A percentile compares a stretch with the other conserved stretches of the same genome.
phyloP scores from a whole-genome alignment of 163 green algal genomes.

The Scenedesmus sp. region DNA sequence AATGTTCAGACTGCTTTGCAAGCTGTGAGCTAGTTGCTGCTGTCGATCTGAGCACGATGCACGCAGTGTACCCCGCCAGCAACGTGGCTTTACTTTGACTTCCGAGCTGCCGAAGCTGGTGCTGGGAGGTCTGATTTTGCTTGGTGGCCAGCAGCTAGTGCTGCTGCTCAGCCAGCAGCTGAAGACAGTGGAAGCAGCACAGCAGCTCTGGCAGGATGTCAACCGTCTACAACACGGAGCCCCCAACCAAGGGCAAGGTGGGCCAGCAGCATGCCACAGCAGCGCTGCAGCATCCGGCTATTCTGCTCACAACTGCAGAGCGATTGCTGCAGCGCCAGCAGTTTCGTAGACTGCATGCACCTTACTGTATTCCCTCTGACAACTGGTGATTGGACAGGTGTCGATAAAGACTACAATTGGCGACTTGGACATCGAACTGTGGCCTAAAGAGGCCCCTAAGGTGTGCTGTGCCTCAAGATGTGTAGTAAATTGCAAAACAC shows the following conservation, averaged over 20 bases:
- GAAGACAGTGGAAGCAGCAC: not conserved
- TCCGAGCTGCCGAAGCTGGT: not conserved
- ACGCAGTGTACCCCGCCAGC: not conserved
- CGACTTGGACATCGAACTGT: conserved; percentile 97
- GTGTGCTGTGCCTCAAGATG: conserved; percentile 22
- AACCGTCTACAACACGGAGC: conserved; percentile 95
- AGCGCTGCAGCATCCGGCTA: not conserved
- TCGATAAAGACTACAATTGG: conserved; percentile 92
- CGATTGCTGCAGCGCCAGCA: not conserved
- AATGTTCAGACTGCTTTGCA: not conserved
- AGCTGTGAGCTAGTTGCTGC: not conserved
- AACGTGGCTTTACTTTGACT: not conserved
- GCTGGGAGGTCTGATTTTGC: not conserved
- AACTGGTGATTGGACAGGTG: conserved; percentile 69
- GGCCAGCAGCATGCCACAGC: not conserved
- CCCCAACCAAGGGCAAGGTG: conserved; percentile 96
- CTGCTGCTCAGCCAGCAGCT: not conserved
- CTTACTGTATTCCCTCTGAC: not conserved
- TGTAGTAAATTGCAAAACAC: not conserved
- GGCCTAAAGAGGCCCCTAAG: conserved; percentile 95
- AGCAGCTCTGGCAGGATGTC: conserved; percentile 82
- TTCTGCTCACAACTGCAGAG: not conserved
- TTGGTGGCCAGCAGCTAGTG: not conserved
- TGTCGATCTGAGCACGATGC: not conserved
- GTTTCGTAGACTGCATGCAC: not conserved